Conservation (phyloP, 345 rosid species). For the Turnera subulata region DNA sequence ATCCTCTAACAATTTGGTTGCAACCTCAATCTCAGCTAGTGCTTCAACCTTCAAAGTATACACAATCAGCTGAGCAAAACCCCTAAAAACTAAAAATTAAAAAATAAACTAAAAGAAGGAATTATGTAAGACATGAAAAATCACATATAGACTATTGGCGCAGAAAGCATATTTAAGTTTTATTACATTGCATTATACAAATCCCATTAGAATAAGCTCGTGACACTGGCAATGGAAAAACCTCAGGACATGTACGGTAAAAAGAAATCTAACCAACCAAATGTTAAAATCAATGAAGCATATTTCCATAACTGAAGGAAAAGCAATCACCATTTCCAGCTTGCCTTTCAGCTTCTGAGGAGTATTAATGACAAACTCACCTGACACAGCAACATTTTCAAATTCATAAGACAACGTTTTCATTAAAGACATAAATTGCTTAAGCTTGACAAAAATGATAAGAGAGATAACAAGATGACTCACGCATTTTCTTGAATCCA, state of each 20-base stretch:
- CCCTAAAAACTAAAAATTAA: conserved; percentile 5
- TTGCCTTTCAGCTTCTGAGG: conserved; percentile 79
- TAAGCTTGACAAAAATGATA: not conserved
- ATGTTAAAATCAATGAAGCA: conserved; percentile 10
- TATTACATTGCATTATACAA: not conserved
- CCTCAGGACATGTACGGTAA: too few species aligned
- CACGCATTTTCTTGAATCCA: conserved; percentile 82
- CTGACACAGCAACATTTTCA: conserved; percentile 41
- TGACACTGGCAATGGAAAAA: too few species aligned
- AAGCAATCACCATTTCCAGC: conserved; percentile 68
- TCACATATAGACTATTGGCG: not conserved
- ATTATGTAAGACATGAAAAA: not conserved
- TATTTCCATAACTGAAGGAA: conserved; percentile 1
- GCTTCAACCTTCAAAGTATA: conserved; percentile 71
- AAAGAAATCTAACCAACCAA: not conserved
- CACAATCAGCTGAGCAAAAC: conserved; percentile 18
- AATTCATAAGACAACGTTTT: conserved; percentile 5
- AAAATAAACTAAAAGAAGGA: conserved; percentile 11
- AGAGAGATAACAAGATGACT: conserved; percentile 29
- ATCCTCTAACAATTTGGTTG: conserved; percentile 65
- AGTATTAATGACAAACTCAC: conserved; percentile 78
- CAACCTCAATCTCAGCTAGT: conserved; percentile 81
- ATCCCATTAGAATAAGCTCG: not conserved
- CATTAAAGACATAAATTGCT: not conserved
- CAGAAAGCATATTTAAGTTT: not conserved